Base-by-base conservation (phyloP, 2,329 filamentous ascomycete genomes). In the Hypoxylon sp. region DNA sequence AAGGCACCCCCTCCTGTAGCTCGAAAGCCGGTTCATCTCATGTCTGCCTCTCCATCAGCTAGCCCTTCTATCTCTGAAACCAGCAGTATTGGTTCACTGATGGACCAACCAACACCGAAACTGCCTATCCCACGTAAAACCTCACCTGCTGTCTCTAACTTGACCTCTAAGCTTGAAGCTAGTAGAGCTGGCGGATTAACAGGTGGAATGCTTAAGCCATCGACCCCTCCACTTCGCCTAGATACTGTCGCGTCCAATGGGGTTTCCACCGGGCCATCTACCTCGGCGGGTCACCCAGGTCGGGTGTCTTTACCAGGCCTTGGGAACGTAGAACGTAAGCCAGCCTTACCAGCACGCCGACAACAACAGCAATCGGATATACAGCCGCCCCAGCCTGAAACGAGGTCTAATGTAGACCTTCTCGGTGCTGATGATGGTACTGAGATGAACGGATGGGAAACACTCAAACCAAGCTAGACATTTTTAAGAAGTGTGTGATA, bases 1-100 rank as follows among this genome's bases (percentile, higher is more conserved):
- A 76, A 74, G 51, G 75, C 70, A 2, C 75, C 76, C 9, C 82
- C 84, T 50, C 82, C 82, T 50, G 76, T 91, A 53, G 90, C 89
- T 21, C 87, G 83, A 76, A 92, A 92, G 73, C 90, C 90, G 1
- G 82, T 85, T 2, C 86, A 89, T 69, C 81, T 89, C 3, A 72
- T 79, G 14, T 78, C 78, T 10, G 72, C 75, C 13, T 78, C 74
- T 11, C 78, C 78, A 5, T 68, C 75, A 2, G 70, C 61, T 38
- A 78, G 71, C 64, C 72, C 75, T 32, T 68, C 70, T 5, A 49
- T 66, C 28, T 48, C 68, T 5, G 71, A 74, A 17, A 43, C 57
- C 5, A 49, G 50, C 11, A 65, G 65, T 25, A 66, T 71, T n/a
- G 69, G 66, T 32, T 70, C 68, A 46, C 70, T 57, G 19, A 32